Conservation (phyloP, 1,284 basidiomycete genomes). For the Tylopilus sp. region DNA sequence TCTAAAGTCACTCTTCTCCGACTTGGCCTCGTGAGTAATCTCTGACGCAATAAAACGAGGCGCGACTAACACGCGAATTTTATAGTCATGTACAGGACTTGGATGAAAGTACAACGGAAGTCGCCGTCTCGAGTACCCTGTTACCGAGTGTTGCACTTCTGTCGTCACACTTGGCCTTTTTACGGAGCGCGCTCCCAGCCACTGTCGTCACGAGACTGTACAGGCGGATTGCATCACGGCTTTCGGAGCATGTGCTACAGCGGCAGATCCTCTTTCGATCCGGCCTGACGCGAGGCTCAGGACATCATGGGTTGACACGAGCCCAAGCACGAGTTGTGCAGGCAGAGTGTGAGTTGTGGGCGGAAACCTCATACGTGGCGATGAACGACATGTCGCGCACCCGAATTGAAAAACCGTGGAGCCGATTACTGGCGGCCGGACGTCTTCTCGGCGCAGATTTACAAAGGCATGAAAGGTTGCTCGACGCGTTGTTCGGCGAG, state of each 20-base stretch:
- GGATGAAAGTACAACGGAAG: slow-evolving; percentile 38
- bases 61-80: slow-evolving; percentile 4
- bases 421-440: slow-evolving; percentile 62
- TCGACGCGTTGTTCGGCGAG: slow-evolving; percentile 18
- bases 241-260: slow-evolving; percentile 75
- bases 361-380: slow-evolving; percentile 64
- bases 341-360: slow-evolving; percentile 75
- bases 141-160: slow-evolving; percentile 69
- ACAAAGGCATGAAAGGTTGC: slow-evolving; percentile 5
- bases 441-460: slow-evolving; percentile 57
- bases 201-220: slow-evolving; percentile 59
- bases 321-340: slow-evolving; percentile 48
- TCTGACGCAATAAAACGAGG: neutral
- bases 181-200: slow-evolving; percentile 58
- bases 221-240: slow-evolving; percentile 59
- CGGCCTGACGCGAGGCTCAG: slow-evolving; percentile 44
- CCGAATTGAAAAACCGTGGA: slow-evolving; percentile 70
- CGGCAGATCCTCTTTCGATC: slow-evolving; percentile 79
- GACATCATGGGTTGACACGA: slow-evolving; percentile 36
- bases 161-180: slow-evolving; percentile 65
- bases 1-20: slow-evolving; percentile 66
- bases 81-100: slow-evolving; percentile 21
- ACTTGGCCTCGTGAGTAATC: slow-evolving; percentile 38
- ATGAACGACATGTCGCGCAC: slow-evolving; percentile 40
- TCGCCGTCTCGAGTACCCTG: slow-evolving; percentile 61